phyloP scores from a whole-genome alignment of 1,284 basidiomycete genomes.

The Melanopsichium pennsylvanicum region DNA sequence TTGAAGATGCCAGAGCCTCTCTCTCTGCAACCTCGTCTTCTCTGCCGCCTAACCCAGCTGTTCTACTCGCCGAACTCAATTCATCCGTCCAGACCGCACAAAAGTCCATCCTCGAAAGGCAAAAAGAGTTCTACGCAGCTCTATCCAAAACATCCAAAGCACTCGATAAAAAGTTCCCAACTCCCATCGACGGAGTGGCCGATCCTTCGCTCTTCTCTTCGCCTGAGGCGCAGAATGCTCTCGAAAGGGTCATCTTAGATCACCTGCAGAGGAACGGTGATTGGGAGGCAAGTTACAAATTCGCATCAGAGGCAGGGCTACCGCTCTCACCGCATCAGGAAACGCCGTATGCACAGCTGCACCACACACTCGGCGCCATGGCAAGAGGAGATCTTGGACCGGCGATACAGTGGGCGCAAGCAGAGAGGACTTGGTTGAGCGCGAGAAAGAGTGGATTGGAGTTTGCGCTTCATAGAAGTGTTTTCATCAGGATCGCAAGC shows the following conservation, averaged over 20 bases:
- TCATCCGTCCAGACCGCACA: constrained; percentile 35
- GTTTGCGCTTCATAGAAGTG: constrained; percentile 54
- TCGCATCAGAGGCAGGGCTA: constrained; percentile 36
- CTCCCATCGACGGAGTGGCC: constrained; percentile 47
- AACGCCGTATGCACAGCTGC: constrained; percentile 24
- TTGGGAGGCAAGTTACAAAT: constrained; percentile 40
- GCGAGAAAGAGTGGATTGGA: constrained; percentile 48
- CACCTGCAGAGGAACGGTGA: constrained; percentile 59
- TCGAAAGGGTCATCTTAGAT: constrained; percentile 50
- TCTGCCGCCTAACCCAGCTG: constrained; percentile 7
- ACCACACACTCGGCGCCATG: constrained; percentile 27
- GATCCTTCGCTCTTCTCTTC: constrained; percentile 52
- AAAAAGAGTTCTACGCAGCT: constrained; percentile 55
- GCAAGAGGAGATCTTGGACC: constrained; percentile 43
- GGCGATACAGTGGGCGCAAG: constrained; percentile 52
- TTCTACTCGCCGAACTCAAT: constrained; percentile 34
- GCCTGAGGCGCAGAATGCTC: constrained; percentile 36
- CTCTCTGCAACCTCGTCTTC: constrained; percentile 15
- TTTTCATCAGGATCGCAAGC: constrained; percentile 54
- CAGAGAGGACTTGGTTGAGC: constrained; percentile 35
- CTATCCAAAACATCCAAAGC: constrained; percentile 54
- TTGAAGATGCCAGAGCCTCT: constrained; percentile 47
- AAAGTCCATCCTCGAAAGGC: constrained; percentile 48
- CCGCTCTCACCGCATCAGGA: constrained; percentile 9
- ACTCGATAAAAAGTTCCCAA: constrained; percentile 58